Evolutionary conservation across 1,284 basidiomycete species (phyloP).

Genomic region (Ceratobasidium sp.): DNA sequence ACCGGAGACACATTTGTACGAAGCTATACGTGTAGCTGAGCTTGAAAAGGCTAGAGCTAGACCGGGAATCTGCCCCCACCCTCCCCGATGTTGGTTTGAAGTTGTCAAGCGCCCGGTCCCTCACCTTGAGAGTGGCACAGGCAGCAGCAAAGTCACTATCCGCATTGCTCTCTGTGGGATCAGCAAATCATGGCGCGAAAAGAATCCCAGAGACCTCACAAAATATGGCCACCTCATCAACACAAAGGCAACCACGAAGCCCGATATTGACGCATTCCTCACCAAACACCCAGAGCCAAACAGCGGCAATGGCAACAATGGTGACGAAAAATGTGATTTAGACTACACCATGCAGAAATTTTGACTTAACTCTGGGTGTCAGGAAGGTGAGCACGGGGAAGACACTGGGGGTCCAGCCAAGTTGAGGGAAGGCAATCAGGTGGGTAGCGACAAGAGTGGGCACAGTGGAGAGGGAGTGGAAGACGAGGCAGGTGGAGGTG

Average conservation of each 20-base stretch:
- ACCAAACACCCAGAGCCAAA: neutral
- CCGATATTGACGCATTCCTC: neutral
- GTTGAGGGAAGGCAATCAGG: too few relatives aligned
- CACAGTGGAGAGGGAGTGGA: too few relatives aligned
- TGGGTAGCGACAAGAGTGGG: too few relatives aligned
- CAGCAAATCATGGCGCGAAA: slow-evolving; percentile 1
- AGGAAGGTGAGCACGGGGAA: too few relatives aligned
- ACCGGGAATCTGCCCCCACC: neutral
- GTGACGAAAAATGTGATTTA: too few relatives aligned
- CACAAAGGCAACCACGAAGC: neutral
- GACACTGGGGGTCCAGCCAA: too few relatives aligned
- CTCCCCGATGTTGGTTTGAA: neutral
- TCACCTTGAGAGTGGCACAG: slow-evolving; percentile 16
- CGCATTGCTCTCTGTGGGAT: slow-evolving; percentile 5
- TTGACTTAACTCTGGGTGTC: too few relatives aligned
- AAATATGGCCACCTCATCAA: neutral
- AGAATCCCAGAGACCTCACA: neutral
- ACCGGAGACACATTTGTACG: neutral
- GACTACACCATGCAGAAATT: too few relatives aligned
- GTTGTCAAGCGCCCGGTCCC: neutral
- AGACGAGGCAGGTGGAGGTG: too few relatives aligned
- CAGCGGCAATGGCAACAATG: too few relatives aligned
- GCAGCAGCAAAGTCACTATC: neutral
- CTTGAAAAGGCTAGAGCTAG: neutral
- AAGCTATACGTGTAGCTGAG: neutral